Base-by-base conservation (phyloP, 495 filamentous ascomycete species). In the Neurospora sp. region DNA sequence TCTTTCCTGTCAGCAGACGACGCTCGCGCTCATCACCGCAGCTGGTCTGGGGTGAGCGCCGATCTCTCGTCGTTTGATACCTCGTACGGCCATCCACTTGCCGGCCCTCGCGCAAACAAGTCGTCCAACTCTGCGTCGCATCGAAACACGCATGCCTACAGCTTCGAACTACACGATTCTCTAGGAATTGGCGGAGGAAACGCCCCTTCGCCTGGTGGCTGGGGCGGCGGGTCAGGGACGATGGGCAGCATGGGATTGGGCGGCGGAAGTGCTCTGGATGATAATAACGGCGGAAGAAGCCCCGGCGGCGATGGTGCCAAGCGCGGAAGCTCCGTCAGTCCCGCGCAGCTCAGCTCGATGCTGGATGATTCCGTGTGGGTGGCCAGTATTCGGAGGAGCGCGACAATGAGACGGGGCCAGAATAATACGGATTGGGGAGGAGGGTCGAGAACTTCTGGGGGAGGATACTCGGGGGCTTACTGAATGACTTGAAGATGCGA, bases 301-400 rank as follows among this genome's bases (percentile, higher is more conserved):
- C 79, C 80, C 12, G 78, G 81, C 62, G 74, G 78, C 5, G 79
- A 73, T 20, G 80, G 77, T 70, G 86, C 86, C 77, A 77, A 89
- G 72, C 84, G 86, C 3, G 87, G 89, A 74, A 95, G 92, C 78
- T 84, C 87, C 38, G 92, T 95, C 72, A 93, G 90, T 74, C 90
- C 91, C 69, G 88, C 90, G 69, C 91, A 94, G 78, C 91, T 96
- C 73, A 88, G 94, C 82, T 88, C 92, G 72, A 90, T 93, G 77
- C 85, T 98, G 38, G 92, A 93, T 76, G 90, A 93, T 75, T 96
- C 93, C 46, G 92, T 91, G 23, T 98, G 94, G 94, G 92, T 94
- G 70, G 91, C 94, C 82, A 97, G 93, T 85, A 93, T 98, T 70
- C 86, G 94, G 73, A 88, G 93, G 72, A 97, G 94, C 82, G 93